Base-by-base conservation (phyloP, 495 filamentous ascomycete genomes). In the Tetracladium marchalianum region DNA sequence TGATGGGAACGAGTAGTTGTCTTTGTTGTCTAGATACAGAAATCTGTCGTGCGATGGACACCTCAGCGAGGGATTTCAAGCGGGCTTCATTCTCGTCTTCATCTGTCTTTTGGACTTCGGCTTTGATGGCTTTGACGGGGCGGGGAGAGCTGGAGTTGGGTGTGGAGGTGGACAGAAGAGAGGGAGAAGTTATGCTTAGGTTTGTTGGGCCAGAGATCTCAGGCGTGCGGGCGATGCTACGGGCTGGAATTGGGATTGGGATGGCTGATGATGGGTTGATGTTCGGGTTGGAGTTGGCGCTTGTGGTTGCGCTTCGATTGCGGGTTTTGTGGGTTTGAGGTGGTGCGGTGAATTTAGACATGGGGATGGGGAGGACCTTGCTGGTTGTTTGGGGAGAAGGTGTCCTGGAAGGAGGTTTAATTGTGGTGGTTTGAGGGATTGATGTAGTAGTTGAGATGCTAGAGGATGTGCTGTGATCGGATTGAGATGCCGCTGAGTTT, bases 11-110 rank as follows among this genome's bases (percentile, higher is more conserved):
- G 7, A 80, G 58, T 39, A 78, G 49, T 54, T 68, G 64, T 1
- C 69, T 62, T 61, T 78, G 76, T 54, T 73, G 67, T 32, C 71
- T 55, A 27, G 76, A 78, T 17, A 81, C 66, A 33, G 70, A 75
- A 50, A 81, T 76, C 54, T 78, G 73, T 9, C 77, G 58, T 2
- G 77, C 75, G 48, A 81, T 77, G 13, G 72, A 76, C 39, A 76
- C 62, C 53, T 81, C 73, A 6, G 75, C 73, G 16, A 73, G 64
- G 7, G 63, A 58, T 44, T 66, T 67, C 7, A 72, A 51, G 5
- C 56, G 59, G 11, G 58, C 57, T 44, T 58, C 52, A 8, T 44
- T 31, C n/a, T 69, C 58, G 1, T 59, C 53, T 16, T 51, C 35
- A 2, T 67, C 63, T 37, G 67, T 62, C 3, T 59, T 49, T 10